phyloP scores from a whole-genome alignment of 371 early-diverging fungal genomes.

The Mortierella sp. region DNA sequence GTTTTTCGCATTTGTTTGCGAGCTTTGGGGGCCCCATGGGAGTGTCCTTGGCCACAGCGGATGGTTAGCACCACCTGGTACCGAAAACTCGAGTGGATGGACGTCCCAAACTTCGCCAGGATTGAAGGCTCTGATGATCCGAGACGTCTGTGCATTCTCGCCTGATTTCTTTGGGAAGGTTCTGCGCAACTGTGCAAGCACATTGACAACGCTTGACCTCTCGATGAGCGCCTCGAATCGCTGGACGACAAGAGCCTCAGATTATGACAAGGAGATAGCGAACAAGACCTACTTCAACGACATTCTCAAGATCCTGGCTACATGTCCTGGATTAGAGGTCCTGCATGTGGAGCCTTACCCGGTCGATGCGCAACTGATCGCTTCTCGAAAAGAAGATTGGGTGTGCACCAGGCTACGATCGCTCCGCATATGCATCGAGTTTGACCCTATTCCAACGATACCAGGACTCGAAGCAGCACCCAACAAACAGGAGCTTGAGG shows the following conservation, averaged over 20 bases:
- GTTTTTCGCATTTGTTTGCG: conserved; percentile 14
- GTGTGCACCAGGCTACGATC: conserved; percentile 6
- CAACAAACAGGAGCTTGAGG: conserved; percentile 6
- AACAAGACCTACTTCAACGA: conserved; percentile 8
- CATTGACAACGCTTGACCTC: conserved; percentile 16
- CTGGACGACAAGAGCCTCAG: background rate
- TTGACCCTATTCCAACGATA: conserved; percentile 6
- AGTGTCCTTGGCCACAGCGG: background rate
- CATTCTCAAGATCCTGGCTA: conserved; percentile 8
- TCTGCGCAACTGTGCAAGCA: conserved; percentile 9
- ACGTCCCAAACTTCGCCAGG: conserved; percentile 3
- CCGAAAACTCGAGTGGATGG: background rate
- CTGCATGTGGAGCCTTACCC: conserved; percentile 32
- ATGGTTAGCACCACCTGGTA: too few species aligned
- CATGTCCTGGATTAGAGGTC: conserved; percentile 11
- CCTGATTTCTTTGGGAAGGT: conserved; percentile 14
- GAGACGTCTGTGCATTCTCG: conserved; percentile 3
- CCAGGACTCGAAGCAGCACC: background rate
- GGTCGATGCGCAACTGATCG: conserved; percentile 19
- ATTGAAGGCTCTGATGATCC: background rate
- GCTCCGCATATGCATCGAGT: conserved; percentile 20
- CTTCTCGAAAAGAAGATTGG: conserved; percentile 2
- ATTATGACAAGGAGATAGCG: conserved; percentile 5
- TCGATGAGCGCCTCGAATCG: conserved; percentile 7
- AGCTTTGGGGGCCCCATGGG: conserved; percentile 22